Evolutionary conservation across 2,329 filamentous ascomycete species (phyloP).

Genomic region (Cercospora zeina): DNA sequence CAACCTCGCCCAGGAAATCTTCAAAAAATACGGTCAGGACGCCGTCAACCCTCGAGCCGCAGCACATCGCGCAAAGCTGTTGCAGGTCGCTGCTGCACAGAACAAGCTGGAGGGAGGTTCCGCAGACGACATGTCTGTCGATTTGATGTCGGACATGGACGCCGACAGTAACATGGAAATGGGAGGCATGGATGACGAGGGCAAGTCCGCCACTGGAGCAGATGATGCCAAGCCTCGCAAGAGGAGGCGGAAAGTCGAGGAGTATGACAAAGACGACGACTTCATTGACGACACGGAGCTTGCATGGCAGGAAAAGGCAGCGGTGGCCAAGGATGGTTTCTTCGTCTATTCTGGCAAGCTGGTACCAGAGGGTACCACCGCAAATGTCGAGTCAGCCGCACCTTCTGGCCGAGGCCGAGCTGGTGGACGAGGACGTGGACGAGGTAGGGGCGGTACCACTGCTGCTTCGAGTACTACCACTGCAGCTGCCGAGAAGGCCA

Average conservation of each 20-base stretch:
- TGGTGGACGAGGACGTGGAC: constrained; percentile 56
- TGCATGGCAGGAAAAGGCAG: constrained; percentile 92
- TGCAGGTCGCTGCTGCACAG: constrained; percentile 84
- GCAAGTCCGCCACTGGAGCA: constrained; percentile 62
- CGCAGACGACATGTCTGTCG: constrained; percentile 79
- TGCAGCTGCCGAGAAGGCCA: constrained; percentile 35
- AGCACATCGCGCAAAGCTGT: constrained; percentile 81
- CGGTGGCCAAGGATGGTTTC: constrained; percentile 92
- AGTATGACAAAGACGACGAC: constrained; percentile 67
- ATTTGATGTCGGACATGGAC: constrained; percentile 64
- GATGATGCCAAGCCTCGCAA: constrained; percentile 72
- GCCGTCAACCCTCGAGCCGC: constrained; percentile 89
- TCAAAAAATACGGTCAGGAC: constrained; percentile 91
- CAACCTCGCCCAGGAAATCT: constrained; percentile 91
- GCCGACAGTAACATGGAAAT: constrained; percentile 86
- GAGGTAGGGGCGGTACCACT: constrained; percentile 54
- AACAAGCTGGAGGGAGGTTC: constrained; percentile 77
- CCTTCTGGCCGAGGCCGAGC: constrained; percentile 32
- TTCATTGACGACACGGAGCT: constrained; percentile 89
- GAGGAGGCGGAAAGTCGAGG: constrained; percentile 71
- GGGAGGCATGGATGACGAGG: constrained; percentile 65
- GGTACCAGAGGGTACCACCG: constrained; percentile 76
- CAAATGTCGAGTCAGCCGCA: constrained; percentile 36
- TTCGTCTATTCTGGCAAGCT: constrained; percentile 96
- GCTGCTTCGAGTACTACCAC: constrained; percentile 43